Evolutionary conservation across 768 basidiomycete genomes (phyloP).

Genomic region (Rhizopogon vulgaris): DNA sequence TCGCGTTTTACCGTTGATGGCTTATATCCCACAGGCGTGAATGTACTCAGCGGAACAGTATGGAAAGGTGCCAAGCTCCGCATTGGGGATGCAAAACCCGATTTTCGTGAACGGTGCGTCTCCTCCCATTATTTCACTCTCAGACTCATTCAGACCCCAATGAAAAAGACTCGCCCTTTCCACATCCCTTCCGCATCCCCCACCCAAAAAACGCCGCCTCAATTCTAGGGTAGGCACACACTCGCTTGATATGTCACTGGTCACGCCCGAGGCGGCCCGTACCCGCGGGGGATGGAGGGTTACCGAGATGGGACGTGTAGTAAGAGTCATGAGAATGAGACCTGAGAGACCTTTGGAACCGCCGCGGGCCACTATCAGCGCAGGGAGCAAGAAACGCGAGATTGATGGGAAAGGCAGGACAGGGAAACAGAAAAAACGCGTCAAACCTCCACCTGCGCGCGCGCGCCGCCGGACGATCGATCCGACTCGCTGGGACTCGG

Average conservation of each 20-base stretch:
- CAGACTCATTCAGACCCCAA: not conserved
- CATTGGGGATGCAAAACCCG: constrained; percentile 78
- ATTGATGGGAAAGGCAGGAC: constrained; percentile 16
- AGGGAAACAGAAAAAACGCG: constrained; percentile 37
- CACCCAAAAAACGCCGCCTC: constrained; percentile 38
- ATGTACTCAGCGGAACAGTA: constrained; percentile 68
- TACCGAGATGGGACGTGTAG: constrained; percentile 58
- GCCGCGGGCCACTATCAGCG: constrained; percentile 2
- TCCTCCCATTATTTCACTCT: constrained; percentile 5
- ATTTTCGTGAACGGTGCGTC: constrained; percentile 55
- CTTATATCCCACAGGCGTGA: constrained; percentile 46
- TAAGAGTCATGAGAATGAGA: constrained; percentile 65
- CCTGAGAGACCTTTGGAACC: constrained; percentile 53
- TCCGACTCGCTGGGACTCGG: constrained; percentile 63
- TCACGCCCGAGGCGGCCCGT: constrained; percentile 51
- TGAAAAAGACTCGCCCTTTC: constrained; percentile 8
- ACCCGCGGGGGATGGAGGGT: constrained; percentile 60
- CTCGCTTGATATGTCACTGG: constrained; percentile 58
- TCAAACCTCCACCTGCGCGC: constrained; percentile 47
- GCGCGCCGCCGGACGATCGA: constrained; percentile 66
- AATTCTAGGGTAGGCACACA: constrained; percentile 33
- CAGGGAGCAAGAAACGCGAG: constrained; percentile 7
- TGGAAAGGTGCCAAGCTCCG: constrained; percentile 88
- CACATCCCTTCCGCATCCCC: constrained; percentile 16
- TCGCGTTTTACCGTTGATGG: not conserved